Base-by-base conservation (phyloP, 257 asterid genomes). In the Lavandula angustifolia region DNA sequence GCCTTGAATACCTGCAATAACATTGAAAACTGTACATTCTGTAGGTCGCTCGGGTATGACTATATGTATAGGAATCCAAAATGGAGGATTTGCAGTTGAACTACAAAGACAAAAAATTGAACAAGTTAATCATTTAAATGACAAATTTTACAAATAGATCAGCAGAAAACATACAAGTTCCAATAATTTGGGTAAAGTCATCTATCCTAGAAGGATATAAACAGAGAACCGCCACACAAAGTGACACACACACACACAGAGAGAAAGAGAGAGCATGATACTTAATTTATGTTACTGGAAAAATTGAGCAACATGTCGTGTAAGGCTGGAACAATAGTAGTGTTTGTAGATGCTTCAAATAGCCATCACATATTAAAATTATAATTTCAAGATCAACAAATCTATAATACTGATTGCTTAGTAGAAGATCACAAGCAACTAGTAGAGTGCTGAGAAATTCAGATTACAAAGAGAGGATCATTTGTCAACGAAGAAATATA, bases 31-130 rank as follows among this genome's bases (percentile, higher is more conserved):
- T 38, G 99, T 82, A 73, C 91, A 89, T 75, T 92, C 99, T 6
- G 99, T 92, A 62, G 99, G 99, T 46, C 99, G 89, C 80, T 92
- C 97, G 9, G 99, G 99, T 70, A 89, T 87, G 76, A 92, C 91
- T 64, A 92, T 79, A 78, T 92, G 96, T 73, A 92, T 82, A 14
- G 99, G 99, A 73, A 92, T 92, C 99, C 99, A 92, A 80, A 92
- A 92, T 66, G 99, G 97, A 42, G 94, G 85, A 55, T 82, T 92
- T 75, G 96, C 88, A 51, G 85, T 81, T 68, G 97, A 92, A 79
- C 99, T 92, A 79, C 75, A 76, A 69, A 54, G 63, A 66, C 16
- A 42, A 73, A 51, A 67, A 54, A 74, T 68, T 29, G 48, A 31
- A 73, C 32, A 13, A 18, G 54, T 75, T 63, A 33, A 64, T 54